These are phyloP conservation scores for Coix lacrymajobi DNA, from an alignment of 176 grass and related monocot genomes.

Conservation along the genomic window DNA sequence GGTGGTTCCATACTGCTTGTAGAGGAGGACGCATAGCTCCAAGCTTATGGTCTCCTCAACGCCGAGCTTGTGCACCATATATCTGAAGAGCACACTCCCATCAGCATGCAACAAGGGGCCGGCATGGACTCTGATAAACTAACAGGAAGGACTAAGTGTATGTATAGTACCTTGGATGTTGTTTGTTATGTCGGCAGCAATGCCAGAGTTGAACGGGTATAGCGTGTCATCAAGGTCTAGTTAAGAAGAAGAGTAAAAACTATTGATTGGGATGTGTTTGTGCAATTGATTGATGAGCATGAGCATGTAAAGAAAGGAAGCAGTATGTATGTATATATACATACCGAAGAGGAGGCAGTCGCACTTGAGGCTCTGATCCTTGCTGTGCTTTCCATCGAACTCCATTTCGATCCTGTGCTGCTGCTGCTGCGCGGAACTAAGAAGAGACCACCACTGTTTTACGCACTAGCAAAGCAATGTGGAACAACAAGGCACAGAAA, in stretches of 20 bases:
- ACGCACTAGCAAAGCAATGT: not conserved
- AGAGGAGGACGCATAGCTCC: conserved; percentile 67
- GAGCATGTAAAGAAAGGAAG: not conserved
- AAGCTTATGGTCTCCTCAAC: conserved; percentile 53
- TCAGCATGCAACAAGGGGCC: not conserved
- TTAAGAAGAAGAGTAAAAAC: not conserved
- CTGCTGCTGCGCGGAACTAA: not conserved
- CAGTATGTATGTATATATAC: not conserved
- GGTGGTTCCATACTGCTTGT: conserved; percentile 95
- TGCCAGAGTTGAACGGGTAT: conserved; percentile 70
- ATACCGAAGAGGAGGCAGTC: conserved; percentile 92
- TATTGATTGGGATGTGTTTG: not conserved
- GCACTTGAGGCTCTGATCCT: conserved; percentile 40
- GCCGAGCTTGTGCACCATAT: conserved; percentile 75
- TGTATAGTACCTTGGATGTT: conserved; percentile 71
- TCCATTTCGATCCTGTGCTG: conserved; percentile 49
- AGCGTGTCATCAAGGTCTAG: conserved; percentile 86
- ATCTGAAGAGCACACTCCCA: conserved; percentile 23
- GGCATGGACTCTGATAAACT: not conserved
- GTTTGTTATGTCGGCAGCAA: conserved; percentile 52
- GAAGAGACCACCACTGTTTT: not conserved
- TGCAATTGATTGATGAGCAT: not conserved
- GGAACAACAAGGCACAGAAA: too few relatives aligned
- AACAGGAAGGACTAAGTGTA: not conserved
- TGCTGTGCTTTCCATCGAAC: conserved; percentile 26